Conservation (phyloP, 2,329 filamentous ascomycete species). For the Aureobasidium mangrovei region DNA sequence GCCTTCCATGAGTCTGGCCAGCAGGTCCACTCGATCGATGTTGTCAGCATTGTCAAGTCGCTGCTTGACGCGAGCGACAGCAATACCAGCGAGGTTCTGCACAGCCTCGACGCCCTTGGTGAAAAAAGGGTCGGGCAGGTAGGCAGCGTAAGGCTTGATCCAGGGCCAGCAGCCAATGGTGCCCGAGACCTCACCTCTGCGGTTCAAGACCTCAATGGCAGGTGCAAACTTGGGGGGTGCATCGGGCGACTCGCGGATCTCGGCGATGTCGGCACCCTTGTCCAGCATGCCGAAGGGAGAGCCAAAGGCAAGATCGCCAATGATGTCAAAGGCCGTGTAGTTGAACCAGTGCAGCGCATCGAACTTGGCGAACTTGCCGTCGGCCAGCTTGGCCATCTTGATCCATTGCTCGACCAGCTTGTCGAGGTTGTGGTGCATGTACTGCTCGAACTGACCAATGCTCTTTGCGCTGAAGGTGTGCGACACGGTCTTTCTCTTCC, state of each 20-base stretch:
- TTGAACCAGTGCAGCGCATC: constrained; percentile 79
- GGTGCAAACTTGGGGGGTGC: constrained; percentile 59
- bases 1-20: constrained; percentile 76
- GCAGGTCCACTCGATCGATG: constrained; percentile 65
- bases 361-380: constrained; percentile 51
- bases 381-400: constrained; percentile 44
- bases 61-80: constrained; percentile 68
- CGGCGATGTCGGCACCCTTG: constrained; percentile 65
- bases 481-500: constrained; percentile 81
- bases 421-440: constrained; percentile 72
- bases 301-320: constrained; percentile 59
- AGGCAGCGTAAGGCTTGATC: constrained; percentile 72
- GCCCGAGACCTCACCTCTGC: constrained; percentile 72
- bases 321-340: constrained; percentile 53
- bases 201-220: constrained; percentile 81
- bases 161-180: constrained; percentile 65
- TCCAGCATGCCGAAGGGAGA: constrained; percentile 76
- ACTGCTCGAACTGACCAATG: constrained; percentile 77
- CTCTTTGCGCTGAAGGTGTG: constrained; percentile 81
- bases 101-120: constrained; percentile 64
- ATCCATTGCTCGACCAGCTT: constrained; percentile 68
- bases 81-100: constrained; percentile 75
- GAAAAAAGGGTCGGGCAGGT: constrained; percentile 77
- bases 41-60: constrained; percentile 59
- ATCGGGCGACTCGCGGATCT: constrained; percentile 56